Conservation (phyloP, 202 grass and related monocot genomes). For the Saccharum hybrid region DNA sequence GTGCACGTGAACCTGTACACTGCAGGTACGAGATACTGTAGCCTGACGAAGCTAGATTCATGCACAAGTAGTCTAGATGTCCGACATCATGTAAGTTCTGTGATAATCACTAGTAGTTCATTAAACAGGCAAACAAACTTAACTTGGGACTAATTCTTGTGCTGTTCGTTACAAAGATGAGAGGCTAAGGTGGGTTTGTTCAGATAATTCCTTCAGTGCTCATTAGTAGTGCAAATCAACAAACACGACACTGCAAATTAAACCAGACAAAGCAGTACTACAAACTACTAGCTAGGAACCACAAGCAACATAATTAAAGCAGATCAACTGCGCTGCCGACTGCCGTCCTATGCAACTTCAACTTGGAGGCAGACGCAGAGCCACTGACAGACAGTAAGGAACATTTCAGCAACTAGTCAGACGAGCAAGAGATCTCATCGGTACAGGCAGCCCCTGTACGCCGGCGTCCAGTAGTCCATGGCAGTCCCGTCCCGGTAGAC, state of each 20-base stretch:
- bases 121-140: neutral
- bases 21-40: too few species aligned
- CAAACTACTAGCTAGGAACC: neutral
- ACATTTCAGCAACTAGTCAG: conserved; percentile 7
- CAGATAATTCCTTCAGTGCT: neutral
- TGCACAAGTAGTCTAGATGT: neutral
- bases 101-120: neutral
- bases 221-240: conserved; percentile 12
- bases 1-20: too few species aligned
- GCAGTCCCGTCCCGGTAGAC: conserved; percentile 68
- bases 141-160: neutral
- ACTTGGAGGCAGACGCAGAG: neutral
- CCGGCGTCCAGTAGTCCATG: conserved; percentile 79
- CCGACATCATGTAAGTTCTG: neutral
- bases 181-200: neutral
- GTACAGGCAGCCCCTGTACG: conserved; percentile 80
- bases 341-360: neutral
- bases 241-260: neutral
- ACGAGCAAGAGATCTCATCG: conserved; percentile 40
- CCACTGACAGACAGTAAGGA: neutral
- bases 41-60: too few species aligned
- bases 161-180: neutral
- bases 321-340: neutral
- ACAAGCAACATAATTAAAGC: neutral
- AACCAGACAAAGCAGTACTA: conserved; percentile 1